Conservation (phyloP, 345 rosid genomes). For the Ceriops zippeliana region DNA sequence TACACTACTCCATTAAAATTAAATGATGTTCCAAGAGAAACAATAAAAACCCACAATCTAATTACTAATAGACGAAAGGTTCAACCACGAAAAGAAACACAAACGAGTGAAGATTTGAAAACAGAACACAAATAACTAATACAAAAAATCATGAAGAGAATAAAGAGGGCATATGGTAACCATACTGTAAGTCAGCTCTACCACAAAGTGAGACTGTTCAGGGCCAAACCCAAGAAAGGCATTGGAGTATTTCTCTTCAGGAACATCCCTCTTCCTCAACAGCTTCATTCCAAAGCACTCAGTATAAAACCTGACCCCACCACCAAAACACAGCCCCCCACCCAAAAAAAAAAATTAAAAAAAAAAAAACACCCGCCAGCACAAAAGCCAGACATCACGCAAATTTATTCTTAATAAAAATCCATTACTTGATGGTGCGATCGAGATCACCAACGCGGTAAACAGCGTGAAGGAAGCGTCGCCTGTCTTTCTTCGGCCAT, state of each 20-base stretch:
- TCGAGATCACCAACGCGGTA: conserved; percentile 92
- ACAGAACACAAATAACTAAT: not conserved
- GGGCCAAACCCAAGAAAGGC: conserved; percentile 94
- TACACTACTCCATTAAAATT: no score
- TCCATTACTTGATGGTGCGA: conserved; percentile 66
- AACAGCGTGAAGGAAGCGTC: conserved; percentile 82
- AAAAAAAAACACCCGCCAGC: not conserved
- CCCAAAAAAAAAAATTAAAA: not conserved
- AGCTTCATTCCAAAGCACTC: conserved; percentile 92
- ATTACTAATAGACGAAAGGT: no score
- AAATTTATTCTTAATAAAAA: not conserved
- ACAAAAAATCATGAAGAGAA: not conserved
- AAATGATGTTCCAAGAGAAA: no score
- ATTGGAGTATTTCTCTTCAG: conserved; percentile 87
- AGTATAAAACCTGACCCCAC: conserved; percentile 62
- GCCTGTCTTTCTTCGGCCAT: conserved; percentile 89
- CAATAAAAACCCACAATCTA: no score
- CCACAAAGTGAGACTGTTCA: conserved; percentile 68
- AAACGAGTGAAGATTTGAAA: not conserved
- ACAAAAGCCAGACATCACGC: not conserved
- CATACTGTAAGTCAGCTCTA: conserved; percentile 87
- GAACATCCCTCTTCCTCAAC: conserved; percentile 83
- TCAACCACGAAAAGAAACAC: no score
- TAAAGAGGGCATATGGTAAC: not conserved
- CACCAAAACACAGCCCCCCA: not conserved